phyloP scores from a whole-genome alignment of 345 rosid genomes.

The Pelargonium nanum region DNA sequence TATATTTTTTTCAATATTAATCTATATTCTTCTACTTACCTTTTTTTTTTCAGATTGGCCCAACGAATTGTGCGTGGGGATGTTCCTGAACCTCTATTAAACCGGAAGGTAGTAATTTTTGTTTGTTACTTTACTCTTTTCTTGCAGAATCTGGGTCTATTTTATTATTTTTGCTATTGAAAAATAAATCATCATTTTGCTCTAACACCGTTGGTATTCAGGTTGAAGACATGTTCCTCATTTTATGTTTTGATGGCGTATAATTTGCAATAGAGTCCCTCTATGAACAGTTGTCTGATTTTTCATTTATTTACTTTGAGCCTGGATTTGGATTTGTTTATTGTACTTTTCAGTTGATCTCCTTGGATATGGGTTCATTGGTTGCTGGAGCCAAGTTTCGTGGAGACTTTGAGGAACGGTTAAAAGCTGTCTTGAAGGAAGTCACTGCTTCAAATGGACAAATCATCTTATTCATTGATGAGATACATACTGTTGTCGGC shows the following conservation, averaged over 20 bases:
- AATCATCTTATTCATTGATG: slow-evolving; percentile 77
- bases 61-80: slow-evolving; percentile 81
- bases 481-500: slow-evolving; percentile 85
- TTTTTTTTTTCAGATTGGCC: slow-evolving; percentile 45
- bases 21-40: neutral
- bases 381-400: slow-evolving; percentile 85
- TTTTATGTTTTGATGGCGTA: neutral
- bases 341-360: slow-evolving; percentile 46
- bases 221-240: neutral
- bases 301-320: neutral
- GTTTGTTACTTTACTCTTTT: neutral
- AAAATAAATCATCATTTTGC: neutral
- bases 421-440: slow-evolving; percentile 90
- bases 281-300: neutral
- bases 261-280: neutral
- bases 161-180: neutral
- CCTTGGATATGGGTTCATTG: slow-evolving; percentile 82
- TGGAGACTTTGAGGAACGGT: slow-evolving; percentile 76
- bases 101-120: slow-evolving; percentile 41
- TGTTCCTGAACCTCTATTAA: slow-evolving; percentile 75
- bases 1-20: too few species aligned
- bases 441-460: slow-evolving; percentile 86
- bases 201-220: neutral
- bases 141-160: neutral
- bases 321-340: neutral